These are phyloP conservation scores for Xylaria sp. DNA, from an alignment of 2,329 filamentous ascomycete species.

Conservation along the genomic window DNA sequence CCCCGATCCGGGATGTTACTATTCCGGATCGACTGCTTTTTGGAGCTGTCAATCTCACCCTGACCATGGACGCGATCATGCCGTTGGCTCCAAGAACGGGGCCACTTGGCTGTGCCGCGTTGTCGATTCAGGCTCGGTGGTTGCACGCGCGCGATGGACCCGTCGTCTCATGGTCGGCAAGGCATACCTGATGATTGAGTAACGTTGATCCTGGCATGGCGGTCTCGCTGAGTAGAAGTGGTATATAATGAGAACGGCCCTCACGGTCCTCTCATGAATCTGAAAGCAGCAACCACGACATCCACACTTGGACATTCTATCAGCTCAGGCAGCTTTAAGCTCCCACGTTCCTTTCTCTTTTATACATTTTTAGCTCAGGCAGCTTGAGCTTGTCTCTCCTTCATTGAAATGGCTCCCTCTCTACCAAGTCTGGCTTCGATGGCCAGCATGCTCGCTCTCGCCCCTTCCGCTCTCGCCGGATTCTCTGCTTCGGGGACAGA, in stretches of 20 bases:
- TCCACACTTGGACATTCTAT: conserved; percentile 26
- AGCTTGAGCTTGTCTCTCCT: conserved; percentile 37
- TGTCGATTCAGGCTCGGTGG: conserved; percentile 30
- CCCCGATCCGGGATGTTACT: conserved; percentile 30
- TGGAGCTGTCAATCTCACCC: conserved; percentile 23
- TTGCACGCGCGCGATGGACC: conserved; percentile 40
- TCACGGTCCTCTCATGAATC: conserved; percentile 2
- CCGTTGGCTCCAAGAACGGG: conserved; percentile 17
- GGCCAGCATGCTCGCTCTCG: conserved; percentile 43
- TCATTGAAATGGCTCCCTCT: conserved; percentile 41
- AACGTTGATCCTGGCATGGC: conserved; percentile 41
- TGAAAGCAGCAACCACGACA: conserved; percentile 24
- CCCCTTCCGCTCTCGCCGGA: conserved; percentile 51
- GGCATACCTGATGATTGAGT: conserved; percentile 37
- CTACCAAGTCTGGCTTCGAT: conserved; percentile 39
- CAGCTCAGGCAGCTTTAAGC: conserved; percentile 34
- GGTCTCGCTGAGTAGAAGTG: conserved; percentile 6
- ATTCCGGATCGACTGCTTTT: conserved; percentile 12
- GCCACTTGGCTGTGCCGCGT: conserved; percentile 16
- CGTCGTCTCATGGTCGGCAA: conserved; percentile 41
- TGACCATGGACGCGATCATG: conserved; percentile 13
- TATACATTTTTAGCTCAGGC: conserved; percentile 36
- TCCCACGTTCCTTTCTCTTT: conserved; percentile 28
- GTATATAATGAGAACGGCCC: conserved; percentile 30
- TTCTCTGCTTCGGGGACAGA: conserved; percentile 57